Base-by-base conservation (phyloP, 2,329 filamentous ascomycete species). In the Cyphellophora europaea region DNA sequence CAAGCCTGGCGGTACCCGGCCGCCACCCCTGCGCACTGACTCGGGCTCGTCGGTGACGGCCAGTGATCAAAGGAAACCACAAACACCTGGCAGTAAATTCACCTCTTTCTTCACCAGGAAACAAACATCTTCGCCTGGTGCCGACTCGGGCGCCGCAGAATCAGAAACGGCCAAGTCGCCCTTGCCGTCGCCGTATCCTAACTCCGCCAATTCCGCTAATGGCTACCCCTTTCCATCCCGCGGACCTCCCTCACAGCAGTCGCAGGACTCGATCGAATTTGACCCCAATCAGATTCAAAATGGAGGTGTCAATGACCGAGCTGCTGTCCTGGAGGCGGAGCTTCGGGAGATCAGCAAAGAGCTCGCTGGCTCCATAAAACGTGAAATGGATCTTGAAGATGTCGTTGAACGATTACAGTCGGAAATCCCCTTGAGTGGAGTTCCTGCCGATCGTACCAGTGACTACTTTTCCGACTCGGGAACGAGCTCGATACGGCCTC, bases 401-500 rank as follows among this genome's bases (percentile, higher is more conserved):
- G 70, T 96, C 30, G 79, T 96, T 1, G 91, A 98, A 47, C 72
- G 82, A 38, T 65, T 93, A 49, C 88, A 95, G 56, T 66, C 77
- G n/a, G 87, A 95, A 52, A 69, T 71, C 44, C 77, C 59, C 53
- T n/a, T n/a, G n/a, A n/a, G n/a, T n/a, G 69, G 52, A 61, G 68
- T 57, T 54, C 66, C 48, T 50, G 58, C 67, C n/a, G 45, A 48
- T 32, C 75, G 89, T 41, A 93, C 85, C 6, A 96, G 91, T 61
- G 91, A 98, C 61, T 96, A 98, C 63, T 98, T 91, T 57, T 98
- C 91, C 2, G 91, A 98, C 57, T 94, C 88, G 5, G 91, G 91
- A 19, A 81, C 85, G 38, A 89, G 86, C 57, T 89, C 86, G 1
- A 72, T 84, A 35, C 82, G 86, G 51, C 81, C 79, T 52, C 79